Percentiles rank a stretch among this genome's conserved stretches.
phyloP scores from a whole-genome alignment of 116 monocot genomes.

The Cymodocea nodosa region DNA sequence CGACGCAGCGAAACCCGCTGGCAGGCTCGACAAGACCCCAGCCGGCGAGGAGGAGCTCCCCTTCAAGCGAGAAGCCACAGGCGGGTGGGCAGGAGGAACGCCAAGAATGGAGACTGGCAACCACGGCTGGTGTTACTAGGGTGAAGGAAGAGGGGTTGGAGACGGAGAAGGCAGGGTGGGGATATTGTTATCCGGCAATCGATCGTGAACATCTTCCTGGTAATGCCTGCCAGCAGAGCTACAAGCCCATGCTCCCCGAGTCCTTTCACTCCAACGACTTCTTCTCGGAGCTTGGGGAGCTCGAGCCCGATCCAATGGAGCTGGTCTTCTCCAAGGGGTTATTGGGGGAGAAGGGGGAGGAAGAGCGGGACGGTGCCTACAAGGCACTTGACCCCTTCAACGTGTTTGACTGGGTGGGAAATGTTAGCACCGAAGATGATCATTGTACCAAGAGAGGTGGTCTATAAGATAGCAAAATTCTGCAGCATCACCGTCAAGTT shows the following conservation, averaged over 20 bases:
- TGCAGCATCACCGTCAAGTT: too few species aligned
- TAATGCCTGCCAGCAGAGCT: conserved; percentile 15
- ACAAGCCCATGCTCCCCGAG: conserved; percentile 30
- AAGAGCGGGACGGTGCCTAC: conserved; percentile 4
- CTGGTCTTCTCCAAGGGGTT: conserved; percentile 44
- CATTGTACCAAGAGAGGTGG: conserved; percentile 5
- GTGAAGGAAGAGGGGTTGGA: conserved; percentile 18
- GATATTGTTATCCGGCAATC: background rate
- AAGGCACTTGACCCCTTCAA: conserved; percentile 23
- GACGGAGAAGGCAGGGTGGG: conserved; percentile 2
- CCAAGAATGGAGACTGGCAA: background rate
- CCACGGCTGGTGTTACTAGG: background rate
- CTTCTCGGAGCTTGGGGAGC: conserved; percentile 51
- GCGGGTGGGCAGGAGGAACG: background rate
- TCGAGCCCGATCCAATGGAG: conserved; percentile 52
- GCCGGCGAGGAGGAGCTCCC: conserved; percentile 19
- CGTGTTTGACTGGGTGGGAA: conserved; percentile 38
- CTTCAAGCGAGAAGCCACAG: background rate
- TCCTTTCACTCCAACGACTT: conserved; percentile 32
- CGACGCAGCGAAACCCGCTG: conserved; percentile 70
- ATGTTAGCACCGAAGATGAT: conserved; percentile 3
- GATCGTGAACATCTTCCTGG: conserved; percentile 8
- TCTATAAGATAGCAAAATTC: too few species aligned
- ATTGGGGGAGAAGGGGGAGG: conserved; percentile 14
- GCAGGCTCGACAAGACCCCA: conserved; percentile 63